Evolutionary conservation across 768 basidiomycete genomes (phyloP).

Genomic region (Bullera alba): DNA sequence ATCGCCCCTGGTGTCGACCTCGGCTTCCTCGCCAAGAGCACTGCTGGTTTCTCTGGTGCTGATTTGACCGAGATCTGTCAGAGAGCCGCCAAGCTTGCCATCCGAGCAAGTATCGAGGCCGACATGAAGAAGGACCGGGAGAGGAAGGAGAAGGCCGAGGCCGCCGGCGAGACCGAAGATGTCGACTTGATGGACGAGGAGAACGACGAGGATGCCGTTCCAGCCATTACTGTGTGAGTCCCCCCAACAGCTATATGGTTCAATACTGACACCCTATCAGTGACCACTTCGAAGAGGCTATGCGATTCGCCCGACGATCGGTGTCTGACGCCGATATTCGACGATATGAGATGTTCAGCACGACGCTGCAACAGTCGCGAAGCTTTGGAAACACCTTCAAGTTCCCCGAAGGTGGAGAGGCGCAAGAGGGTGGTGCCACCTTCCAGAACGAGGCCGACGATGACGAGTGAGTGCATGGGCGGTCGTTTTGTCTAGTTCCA

Average conservation of each 20-base stretch:
- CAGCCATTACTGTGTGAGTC: conserved; percentile 66
- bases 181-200: conserved; percentile 55
- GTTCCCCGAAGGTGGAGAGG: conserved; percentile 73
- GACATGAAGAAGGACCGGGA: conserved; percentile 77
- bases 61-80: conserved; percentile 99
- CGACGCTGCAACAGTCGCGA: conserved; percentile 50
- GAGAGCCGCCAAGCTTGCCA: conserved; percentile 92
- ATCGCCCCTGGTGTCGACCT: conserved; percentile 76
- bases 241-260: conserved; percentile 5
- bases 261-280: conserved; percentile 42
- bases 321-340: conserved; percentile 95
- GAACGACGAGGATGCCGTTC: conserved; percentile 77
- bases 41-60: conserved; percentile 98
- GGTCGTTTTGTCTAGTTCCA: neutral
- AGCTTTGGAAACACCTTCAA: conserved; percentile 88
- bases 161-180: conserved; percentile 59
- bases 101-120: conserved; percentile 86
- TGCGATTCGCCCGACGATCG: conserved; percentile 93
- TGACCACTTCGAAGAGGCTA: conserved; percentile 97
- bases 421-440: conserved; percentile 44
- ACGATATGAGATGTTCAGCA: conserved; percentile 95
- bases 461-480: conserved; percentile 55
- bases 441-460: conserved; percentile 72
- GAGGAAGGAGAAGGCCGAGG: conserved; percentile 72
- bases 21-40: conserved; percentile 75